Conservation (phyloP, 1,284 basidiomycete species). For the Trichosporon faecale region DNA sequence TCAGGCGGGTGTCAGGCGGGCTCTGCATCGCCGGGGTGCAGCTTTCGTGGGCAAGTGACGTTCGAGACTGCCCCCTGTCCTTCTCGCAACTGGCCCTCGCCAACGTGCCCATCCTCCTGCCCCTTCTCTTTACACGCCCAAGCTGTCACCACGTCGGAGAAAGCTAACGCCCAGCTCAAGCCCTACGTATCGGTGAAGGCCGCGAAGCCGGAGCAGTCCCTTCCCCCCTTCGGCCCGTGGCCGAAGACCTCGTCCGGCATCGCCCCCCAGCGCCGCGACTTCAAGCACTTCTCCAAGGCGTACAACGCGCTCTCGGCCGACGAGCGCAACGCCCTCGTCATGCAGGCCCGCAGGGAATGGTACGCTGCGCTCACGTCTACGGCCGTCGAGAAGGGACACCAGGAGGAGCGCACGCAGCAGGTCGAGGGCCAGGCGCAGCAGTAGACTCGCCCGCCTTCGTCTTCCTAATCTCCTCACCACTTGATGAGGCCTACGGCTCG, state of each 20-base stretch:
- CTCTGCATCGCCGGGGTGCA: no score
- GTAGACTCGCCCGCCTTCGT: neutral
- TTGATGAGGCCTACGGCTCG: neutral
- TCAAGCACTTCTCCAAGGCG: constrained; percentile 32
- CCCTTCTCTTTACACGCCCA: no score
- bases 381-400: constrained; percentile 9
- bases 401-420: constrained; percentile 21
- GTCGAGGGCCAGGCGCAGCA: constrained; percentile 16
- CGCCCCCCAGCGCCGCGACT: constrained; percentile 14
- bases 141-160: neutral
- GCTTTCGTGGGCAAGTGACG: no score
- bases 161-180: constrained; percentile 48
- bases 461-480: neutral
- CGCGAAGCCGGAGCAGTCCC: constrained; percentile 11
- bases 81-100: no score
- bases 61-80: no score
- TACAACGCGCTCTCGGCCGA: constrained; percentile 33
- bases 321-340: constrained; percentile 41
- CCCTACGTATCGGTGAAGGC: constrained; percentile 53
- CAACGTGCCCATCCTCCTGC: no score
- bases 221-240: constrained; percentile 28
- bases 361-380: constrained; percentile 31
- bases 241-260: constrained; percentile 5
- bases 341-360: constrained; percentile 44
- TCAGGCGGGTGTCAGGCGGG: no score